A percentile compares a stretch with the other conserved stretches of the same genome.
Evolutionary conservation across 768 basidiomycete genomes (phyloP).

Genomic region (Pleurotus giganteus): DNA sequence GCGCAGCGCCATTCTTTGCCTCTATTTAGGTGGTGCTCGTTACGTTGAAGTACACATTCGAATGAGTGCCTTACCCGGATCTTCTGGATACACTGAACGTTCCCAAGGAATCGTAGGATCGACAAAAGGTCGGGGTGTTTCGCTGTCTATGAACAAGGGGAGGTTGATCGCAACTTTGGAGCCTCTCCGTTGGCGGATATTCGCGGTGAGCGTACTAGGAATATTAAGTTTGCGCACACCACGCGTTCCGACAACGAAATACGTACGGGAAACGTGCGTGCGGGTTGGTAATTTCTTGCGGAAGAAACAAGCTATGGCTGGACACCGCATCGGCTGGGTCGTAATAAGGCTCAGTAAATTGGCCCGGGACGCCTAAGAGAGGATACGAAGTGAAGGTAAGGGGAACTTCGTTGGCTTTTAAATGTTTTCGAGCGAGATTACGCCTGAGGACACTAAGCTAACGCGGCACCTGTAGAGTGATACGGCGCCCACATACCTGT

Average conservation of each 20-base stretch:
- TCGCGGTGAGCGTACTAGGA: constrained; percentile 90
- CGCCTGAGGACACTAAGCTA: constrained; percentile 48
- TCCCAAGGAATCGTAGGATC: constrained; percentile 93
- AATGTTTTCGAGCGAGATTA: constrained; percentile 75
- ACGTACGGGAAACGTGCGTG: constrained; percentile 98
- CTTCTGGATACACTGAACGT: constrained; percentile 79
- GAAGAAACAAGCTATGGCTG: constrained; percentile 91
- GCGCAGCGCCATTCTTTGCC: constrained; percentile 86
- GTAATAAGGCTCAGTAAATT: constrained; percentile 90
- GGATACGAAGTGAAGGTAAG: constrained; percentile 96
- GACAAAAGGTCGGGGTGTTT: constrained; percentile 86
- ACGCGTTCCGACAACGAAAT: constrained; percentile 9
- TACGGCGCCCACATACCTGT: constrained; percentile 51
- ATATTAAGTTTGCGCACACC: constrained; percentile 11
- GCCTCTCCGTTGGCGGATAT: constrained; percentile 86
- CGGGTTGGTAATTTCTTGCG: constrained; percentile 94
- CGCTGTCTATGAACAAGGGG: constrained; percentile 85
- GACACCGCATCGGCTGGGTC: constrained; percentile 75
- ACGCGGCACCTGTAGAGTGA: constrained; percentile 3
- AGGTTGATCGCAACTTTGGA: constrained; percentile 96
- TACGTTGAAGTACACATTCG: neutral
- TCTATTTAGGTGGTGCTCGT: constrained; percentile 40
- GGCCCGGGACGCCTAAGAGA: constrained; percentile 81
- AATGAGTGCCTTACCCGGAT: constrained; percentile 57
- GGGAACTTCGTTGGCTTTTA: constrained; percentile 85